These are phyloP conservation scores for Hanseniaspora pseudoguilliermondii DNA, from an alignment of 805 yeast species.

Conservation along the genomic window DNA sequence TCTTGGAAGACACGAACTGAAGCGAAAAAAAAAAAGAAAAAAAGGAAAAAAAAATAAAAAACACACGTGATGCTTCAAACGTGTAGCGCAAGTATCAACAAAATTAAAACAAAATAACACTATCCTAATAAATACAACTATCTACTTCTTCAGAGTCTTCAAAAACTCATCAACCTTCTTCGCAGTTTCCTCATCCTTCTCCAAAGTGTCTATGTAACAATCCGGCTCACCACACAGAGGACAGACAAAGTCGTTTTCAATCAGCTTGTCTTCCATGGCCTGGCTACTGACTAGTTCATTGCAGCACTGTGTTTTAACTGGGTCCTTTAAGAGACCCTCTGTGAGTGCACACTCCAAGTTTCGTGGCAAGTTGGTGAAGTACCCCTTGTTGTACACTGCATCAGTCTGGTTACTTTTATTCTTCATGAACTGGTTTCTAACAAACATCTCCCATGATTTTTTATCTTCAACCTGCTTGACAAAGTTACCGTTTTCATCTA, in stretches of 20 bases:
- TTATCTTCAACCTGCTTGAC: constrained; percentile 93
- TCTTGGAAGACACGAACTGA: too few relatives aligned
- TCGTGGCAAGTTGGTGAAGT: constrained; percentile 34
- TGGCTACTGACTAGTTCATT: constrained; percentile 43
- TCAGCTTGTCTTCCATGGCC: constrained; percentile 49
- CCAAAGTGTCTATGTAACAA: constrained; percentile 59
- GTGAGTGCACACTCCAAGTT: constrained; percentile 61
- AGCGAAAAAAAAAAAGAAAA: too few relatives aligned
- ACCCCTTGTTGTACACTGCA: constrained; percentile 36
- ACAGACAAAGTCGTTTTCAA: constrained; percentile 79
- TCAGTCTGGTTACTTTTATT: constrained; percentile 29
- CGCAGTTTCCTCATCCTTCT: constrained; percentile 47
- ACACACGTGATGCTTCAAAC: too few relatives aligned
- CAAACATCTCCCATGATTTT: constrained; percentile 79
- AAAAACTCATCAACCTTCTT: constrained; percentile 41
- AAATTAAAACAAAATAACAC: too few relatives aligned
- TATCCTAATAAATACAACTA: too few relatives aligned
- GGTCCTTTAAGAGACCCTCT: constrained; percentile 49
- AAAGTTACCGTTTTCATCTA: constrained; percentile 88
- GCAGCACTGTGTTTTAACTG: constrained; percentile 72
- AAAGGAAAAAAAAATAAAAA: too few relatives aligned
- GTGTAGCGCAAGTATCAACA: too few relatives aligned
- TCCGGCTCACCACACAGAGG: constrained; percentile 74
- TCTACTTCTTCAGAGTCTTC: constrained; percentile 25
- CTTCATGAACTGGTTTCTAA: constrained; percentile 40